Conservation (phyloP, 2,329 filamentous ascomycete species). For the Monilinia vaccinii-corymbosi region DNA sequence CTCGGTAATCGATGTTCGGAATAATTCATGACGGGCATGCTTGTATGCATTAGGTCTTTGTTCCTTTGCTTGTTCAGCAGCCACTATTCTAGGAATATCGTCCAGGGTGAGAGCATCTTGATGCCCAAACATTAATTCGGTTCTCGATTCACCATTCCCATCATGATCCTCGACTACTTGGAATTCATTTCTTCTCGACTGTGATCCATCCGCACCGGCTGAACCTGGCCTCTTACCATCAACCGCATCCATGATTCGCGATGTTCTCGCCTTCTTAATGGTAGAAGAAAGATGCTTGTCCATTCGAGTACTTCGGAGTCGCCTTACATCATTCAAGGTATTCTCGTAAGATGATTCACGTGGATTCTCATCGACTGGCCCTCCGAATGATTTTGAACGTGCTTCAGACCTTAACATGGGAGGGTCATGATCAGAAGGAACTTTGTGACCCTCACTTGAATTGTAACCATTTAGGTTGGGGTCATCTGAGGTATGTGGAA, state of each 20-base stretch:
- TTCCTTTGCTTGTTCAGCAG: slow-evolving; percentile 88
- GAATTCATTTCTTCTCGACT: slow-evolving; percentile 48
- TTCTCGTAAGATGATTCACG: slow-evolving; percentile 80
- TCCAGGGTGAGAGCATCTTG: slow-evolving; percentile 89
- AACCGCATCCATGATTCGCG: slow-evolving; percentile 84
- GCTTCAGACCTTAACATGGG: slow-evolving; percentile 53
- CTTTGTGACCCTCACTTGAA: slow-evolving; percentile 52
- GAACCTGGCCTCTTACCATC: slow-evolving; percentile 66
- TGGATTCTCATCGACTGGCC: slow-evolving; percentile 48
- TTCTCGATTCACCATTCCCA: slow-evolving; percentile 56
- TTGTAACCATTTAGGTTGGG: slow-evolving; percentile 58
- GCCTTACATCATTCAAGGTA: slow-evolving; percentile 88
- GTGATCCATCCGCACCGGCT: slow-evolving; percentile 50
- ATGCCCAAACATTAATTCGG: slow-evolving; percentile 78
- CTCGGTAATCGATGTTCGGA: slow-evolving; percentile 46
- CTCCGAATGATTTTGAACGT: slow-evolving; percentile 66
- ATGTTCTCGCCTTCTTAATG: slow-evolving; percentile 81
- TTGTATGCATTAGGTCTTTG: slow-evolving; percentile 74
- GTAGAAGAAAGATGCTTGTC: slow-evolving; percentile 92
- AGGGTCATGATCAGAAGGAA: slow-evolving; percentile 40
- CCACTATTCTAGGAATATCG: slow-evolving; percentile 92
- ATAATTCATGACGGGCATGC: slow-evolving; percentile 61
- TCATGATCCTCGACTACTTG: slow-evolving; percentile 76
- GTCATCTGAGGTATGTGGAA: slow-evolving; percentile 69
- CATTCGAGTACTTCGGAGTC: slow-evolving; percentile 83